These are phyloP conservation scores for Colletotrichum cordylinicola DNA, from an alignment of 2,329 filamentous ascomycete genomes.

Conservation along the genomic window DNA sequence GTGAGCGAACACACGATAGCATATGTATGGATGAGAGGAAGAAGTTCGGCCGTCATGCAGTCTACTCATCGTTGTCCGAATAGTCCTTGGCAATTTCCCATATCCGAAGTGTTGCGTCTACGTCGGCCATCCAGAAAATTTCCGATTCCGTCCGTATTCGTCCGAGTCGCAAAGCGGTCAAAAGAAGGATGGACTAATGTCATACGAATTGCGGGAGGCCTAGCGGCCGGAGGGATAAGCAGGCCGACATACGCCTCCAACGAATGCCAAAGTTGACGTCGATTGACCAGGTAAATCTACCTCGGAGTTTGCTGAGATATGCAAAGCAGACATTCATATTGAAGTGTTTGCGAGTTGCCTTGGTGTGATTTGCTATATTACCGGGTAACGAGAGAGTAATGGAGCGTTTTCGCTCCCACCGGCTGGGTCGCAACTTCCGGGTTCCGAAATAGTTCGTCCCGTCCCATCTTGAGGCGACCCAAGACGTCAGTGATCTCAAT, in stretches of 20 bases:
- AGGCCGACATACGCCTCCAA: neutral
- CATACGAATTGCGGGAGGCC: neutral
- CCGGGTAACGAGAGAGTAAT: too few species aligned
- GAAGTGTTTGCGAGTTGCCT: too few species aligned
- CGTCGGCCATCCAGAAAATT: neutral
- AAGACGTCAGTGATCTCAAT: neutral
- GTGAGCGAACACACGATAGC: neutral
- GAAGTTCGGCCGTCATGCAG: too few species aligned
- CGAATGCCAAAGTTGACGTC: neutral
- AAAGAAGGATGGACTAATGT: neutral
- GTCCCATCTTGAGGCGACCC: neutral
- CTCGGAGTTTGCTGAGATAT: too few species aligned
- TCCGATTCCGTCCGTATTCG: neutral
- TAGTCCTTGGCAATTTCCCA: neutral
- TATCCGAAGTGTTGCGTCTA: neutral
- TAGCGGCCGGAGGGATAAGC: neutral
- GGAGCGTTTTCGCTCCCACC: neutral
- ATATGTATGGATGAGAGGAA: too few species aligned
- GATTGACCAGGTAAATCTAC: neutral
- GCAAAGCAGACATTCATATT: too few species aligned
- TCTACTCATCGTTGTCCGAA: accelerated
- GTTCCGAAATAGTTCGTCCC: neutral
- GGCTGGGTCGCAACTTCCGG: neutral
- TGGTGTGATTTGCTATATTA: too few species aligned
- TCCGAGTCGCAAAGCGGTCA: neutral